phyloP scores from a whole-genome alignment of 805 yeast genomes.

The Allodekkera sacchari region DNA sequence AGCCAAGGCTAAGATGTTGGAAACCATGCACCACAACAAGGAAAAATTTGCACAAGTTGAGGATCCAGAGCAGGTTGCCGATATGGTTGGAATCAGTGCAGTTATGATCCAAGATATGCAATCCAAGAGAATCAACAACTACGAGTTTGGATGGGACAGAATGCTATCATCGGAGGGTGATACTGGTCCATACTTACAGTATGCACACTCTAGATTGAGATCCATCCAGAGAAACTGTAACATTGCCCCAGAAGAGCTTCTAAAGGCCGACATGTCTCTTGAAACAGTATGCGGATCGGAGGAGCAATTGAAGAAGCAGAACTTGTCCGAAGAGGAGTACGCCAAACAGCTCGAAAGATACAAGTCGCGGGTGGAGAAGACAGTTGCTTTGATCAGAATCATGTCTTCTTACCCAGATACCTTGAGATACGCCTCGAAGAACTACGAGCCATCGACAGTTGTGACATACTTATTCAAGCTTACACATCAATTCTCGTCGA shows the following conservation, averaged over 20 bases:
- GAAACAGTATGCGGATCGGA: constrained; percentile 24
- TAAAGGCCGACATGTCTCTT: constrained; percentile 22
- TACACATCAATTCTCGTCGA: constrained; percentile 91
- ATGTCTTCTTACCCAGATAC: constrained; percentile 89
- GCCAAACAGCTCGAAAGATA: constrained; percentile 24
- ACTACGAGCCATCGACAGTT: constrained; percentile 85
- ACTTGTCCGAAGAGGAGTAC: constrained; percentile 20
- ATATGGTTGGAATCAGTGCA: constrained; percentile 91
- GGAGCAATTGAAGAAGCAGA: constrained; percentile 14
- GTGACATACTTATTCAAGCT: constrained; percentile 90
- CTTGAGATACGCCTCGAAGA: constrained; percentile 72
- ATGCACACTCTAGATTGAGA: constrained; percentile 94
- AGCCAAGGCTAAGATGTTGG: constrained; percentile 90
- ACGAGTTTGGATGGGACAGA: constrained; percentile 95
- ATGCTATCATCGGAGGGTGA: constrained; percentile 98
- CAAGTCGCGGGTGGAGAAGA: constrained; percentile 22
- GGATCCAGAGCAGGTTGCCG: constrained; percentile 92
- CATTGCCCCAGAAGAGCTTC: constrained; percentile 27
- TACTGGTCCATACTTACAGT: constrained; percentile 97
- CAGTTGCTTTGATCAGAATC: constrained; percentile 56
- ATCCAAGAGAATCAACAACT: constrained; percentile 92
- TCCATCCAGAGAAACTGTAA: constrained; percentile 85
- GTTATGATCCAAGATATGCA: constrained; percentile 99
- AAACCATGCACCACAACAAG: constrained; percentile 89
- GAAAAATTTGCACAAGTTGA: constrained; percentile 87